phyloP scores from a whole-genome alignment of 164 flowering plant species.

The Chloranthus sessilifolius region DNA sequence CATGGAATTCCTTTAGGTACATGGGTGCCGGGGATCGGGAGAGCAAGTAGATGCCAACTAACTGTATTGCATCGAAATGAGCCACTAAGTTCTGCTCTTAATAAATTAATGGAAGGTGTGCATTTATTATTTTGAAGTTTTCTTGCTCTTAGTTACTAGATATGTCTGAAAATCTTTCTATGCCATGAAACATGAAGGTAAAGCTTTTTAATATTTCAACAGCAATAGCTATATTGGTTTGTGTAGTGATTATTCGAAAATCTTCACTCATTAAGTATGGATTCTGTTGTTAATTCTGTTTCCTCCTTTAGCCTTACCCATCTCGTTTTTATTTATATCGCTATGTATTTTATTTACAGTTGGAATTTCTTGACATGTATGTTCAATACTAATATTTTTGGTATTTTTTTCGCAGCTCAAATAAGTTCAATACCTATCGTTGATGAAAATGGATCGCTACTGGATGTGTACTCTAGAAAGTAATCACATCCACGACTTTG shows the following conservation, averaged over 20 bases:
- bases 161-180: no score
- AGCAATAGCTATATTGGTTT: no score
- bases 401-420: conserved; percentile 18
- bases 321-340: no score
- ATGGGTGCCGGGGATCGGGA: conserved; percentile 21
- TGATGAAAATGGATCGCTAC: conserved; percentile 26
- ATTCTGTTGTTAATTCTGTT: no score
- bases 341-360: background rate
- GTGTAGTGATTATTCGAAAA: no score
- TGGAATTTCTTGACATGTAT: background rate
- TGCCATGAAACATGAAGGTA: no score
- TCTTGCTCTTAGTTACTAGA: no score
- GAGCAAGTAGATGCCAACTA: conserved; percentile 13
- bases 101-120: conserved; percentile 25
- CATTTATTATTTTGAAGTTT: background rate
- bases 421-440: conserved; percentile 26
- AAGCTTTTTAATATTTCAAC: no score
- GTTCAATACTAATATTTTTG: conserved; percentile 3
- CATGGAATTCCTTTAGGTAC: conserved; percentile 34
- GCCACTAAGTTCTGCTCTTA: conserved; percentile 27
- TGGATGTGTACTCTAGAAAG: conserved; percentile 30
- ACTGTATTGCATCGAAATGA: conserved; percentile 17
- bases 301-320: no score
- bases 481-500: conserved; percentile 1
- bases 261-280: no score